Conservation (phyloP, 2,329 filamentous ascomycete species). For the Huntiella abstrusa region DNA sequence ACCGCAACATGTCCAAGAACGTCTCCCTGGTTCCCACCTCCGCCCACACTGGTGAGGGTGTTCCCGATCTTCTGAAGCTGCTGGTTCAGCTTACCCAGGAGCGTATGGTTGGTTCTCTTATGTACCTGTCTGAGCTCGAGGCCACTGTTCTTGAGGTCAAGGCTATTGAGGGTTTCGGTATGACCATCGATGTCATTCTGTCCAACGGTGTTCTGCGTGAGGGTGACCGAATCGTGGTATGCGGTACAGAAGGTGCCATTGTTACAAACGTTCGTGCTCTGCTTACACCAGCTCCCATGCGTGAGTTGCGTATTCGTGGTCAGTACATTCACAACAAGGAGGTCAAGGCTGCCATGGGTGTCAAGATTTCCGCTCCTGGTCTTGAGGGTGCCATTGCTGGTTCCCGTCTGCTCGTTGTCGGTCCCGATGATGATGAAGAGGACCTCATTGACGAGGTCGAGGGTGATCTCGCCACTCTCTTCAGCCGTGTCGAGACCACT, state of each 20-base stretch:
- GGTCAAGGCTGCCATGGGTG: slow-evolving; percentile 92
- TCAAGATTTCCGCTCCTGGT: slow-evolving; percentile 94
- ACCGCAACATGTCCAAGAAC: slow-evolving; percentile 86
- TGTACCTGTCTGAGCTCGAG: slow-evolving; percentile 97
- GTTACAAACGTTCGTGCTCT: slow-evolving; percentile 88
- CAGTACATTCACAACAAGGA: slow-evolving; percentile 98
- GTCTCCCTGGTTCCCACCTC: slow-evolving; percentile 97
- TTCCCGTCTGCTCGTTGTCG: slow-evolving; percentile 83
- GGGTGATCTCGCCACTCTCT: slow-evolving; percentile 76
- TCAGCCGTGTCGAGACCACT: slow-evolving; percentile 78
- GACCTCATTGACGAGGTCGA: slow-evolving; percentile 95
- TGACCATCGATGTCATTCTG: slow-evolving; percentile 92
- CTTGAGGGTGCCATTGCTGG: slow-evolving; percentile 93
- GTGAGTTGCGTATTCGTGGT: slow-evolving; percentile 87
- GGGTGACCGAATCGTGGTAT: slow-evolving; percentile 85
- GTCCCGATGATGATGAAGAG: slow-evolving; percentile 88
- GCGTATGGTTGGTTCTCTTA: slow-evolving; percentile 88
- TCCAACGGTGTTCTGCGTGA: slow-evolving; percentile 90
- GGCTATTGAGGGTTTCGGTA: slow-evolving; percentile 95
- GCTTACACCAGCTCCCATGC: slow-evolving; percentile 79
- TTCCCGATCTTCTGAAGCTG: slow-evolving; percentile 96
- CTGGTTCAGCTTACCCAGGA: slow-evolving; percentile 85
- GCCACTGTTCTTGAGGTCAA: slow-evolving; percentile 97
- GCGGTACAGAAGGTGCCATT: slow-evolving; percentile 92
- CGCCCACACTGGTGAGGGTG: slow-evolving; percentile 96